Evolutionary conservation across 106 monocot species (phyloP).

Genomic region (Allium fistulosum): DNA sequence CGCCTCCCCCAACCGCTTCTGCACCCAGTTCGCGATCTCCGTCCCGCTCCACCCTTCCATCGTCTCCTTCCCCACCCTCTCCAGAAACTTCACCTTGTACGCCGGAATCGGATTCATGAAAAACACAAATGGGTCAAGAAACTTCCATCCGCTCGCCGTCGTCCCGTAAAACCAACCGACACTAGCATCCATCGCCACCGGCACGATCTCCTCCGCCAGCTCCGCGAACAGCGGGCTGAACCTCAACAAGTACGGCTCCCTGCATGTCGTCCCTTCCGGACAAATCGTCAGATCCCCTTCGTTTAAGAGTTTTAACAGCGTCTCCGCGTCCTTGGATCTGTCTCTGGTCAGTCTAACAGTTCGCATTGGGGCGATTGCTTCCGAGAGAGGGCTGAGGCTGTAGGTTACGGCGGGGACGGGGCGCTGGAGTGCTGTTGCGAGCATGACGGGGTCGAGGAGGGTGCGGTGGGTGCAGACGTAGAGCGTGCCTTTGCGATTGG

Average conservation of each 20-base stretch:
- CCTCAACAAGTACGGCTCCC: slow-evolving; percentile 74
- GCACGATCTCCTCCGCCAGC: slow-evolving; percentile 39
- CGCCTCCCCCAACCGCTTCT: slow-evolving; percentile 17
- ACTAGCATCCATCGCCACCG: slow-evolving; percentile 40
- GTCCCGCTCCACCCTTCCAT: not conserved
- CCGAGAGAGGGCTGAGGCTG: slow-evolving; percentile 56
- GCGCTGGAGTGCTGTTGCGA: slow-evolving; percentile 18
- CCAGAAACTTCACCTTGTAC: slow-evolving; percentile 42
- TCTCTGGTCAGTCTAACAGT: slow-evolving; percentile 48
- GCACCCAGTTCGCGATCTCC: slow-evolving; percentile 32
- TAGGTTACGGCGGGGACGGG: slow-evolving; percentile 54
- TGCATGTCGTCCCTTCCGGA: slow-evolving; percentile 87
- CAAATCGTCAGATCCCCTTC: slow-evolving; percentile 59
- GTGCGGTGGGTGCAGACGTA: slow-evolving; percentile 77
- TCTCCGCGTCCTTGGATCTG: slow-evolving; percentile 17
- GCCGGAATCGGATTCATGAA: slow-evolving; percentile 52
- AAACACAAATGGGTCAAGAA: slow-evolving; percentile 47
- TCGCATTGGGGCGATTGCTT: slow-evolving; percentile 47
- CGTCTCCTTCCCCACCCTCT: slow-evolving; percentile 15
- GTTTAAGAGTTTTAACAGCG: slow-evolving; percentile 30
- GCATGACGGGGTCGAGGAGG: slow-evolving; percentile 52
- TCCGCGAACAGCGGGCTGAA: slow-evolving; percentile 87
- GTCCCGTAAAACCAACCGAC: slow-evolving; percentile 68
- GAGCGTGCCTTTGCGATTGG: slow-evolving; percentile 15
- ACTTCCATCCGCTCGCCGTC: slow-evolving; percentile 55